A percentile compares a stretch with the other conserved stretches of the same genome.
These are phyloP conservation scores for Arthrobotrys megalospora DNA, from an alignment of 2,329 filamentous ascomycete genomes.

Conservation along the genomic window DNA sequence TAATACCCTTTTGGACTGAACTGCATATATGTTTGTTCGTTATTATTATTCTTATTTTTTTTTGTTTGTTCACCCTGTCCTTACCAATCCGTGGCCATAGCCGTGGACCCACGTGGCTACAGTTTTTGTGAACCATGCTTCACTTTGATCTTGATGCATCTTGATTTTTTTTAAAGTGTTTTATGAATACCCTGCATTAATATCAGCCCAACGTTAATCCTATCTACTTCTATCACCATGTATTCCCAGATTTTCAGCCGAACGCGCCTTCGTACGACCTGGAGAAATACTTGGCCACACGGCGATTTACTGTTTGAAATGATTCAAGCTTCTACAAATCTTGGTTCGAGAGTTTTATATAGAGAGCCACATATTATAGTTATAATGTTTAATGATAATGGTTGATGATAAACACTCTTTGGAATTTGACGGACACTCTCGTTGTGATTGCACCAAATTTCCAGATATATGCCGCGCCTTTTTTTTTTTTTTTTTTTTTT, in stretches of 20 bases:
- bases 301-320: conserved; percentile 12
- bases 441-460: conserved; percentile 30
- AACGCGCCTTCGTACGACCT: conserved; percentile 7
- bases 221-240: conserved; percentile 14
- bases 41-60: conserved; percentile 12
- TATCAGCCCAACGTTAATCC: conserved; percentile 10
- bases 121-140: conserved; percentile 17
- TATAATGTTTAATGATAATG: conserved; percentile 38
- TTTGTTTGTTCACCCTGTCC: conserved; percentile 3
- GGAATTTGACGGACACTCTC: conserved; percentile 25
- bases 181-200: conserved; percentile 50
- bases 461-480: conserved; percentile 18
- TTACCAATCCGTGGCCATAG: conserved; percentile 10
- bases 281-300: conserved; percentile 19
- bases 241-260: conserved; percentile 43
- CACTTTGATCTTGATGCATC: conserved; percentile 17
- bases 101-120: conserved; percentile 48
- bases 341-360: conserved; percentile 32
- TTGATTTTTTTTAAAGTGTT: conserved; percentile 20
- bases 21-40: conserved; percentile 18
- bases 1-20: conserved; percentile 15
- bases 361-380: conserved; percentile 37
- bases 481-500: not conserved
- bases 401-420: conserved; percentile 28
- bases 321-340: conserved; percentile 23